Evolutionary conservation across 2,329 filamentous ascomycete species (phyloP), one percentile per base, ranked within the genome.

Genomic region (Neophaeococcomyces aloes): DNA sequence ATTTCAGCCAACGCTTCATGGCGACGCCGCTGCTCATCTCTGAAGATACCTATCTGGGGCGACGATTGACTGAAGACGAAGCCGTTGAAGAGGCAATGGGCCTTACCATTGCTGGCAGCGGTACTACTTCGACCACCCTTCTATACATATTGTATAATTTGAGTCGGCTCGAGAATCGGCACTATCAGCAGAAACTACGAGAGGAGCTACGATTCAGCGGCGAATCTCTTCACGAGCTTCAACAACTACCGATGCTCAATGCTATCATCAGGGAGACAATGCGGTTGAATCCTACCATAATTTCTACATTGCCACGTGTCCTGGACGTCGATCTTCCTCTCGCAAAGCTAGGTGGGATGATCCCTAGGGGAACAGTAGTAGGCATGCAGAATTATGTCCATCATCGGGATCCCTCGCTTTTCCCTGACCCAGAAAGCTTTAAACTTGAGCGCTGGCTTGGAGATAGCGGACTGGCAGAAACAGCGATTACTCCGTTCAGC

Each of bases 211-310:
- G 27, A 23, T n/a, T 15, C 10, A 18, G 25, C 13, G 30, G 11
- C 2, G 29, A 33, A 4, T 6, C 23, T 6, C 23, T 27, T 10
- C 23, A 27, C 13, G 27, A 38, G 11, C 25, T 48, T 3, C 34
- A 43, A 8, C 25, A 40, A n/a, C 42, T 46, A 3, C 44, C 47
- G 2, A 56, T 53, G 32, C 42, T 58, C 3, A 39, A 40, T 3
- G 54, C 53, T 13, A 48, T 55, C 18, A 33, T 55, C 11, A 46
- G 45, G 14, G 56, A 58, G 36, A 43, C 48, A 6, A 18, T 58
- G 23, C 50, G 55, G 4, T 45, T 53, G 10, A 54, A 51, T 35
- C 55, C 56, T 10, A 53, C 55, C 5, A 39, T 56, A n/a, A 48
- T 53, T 5, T 38, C 42, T 3, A 46, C 42, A n/a, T 42, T 57